A percentile compares a stretch with the other conserved stretches of the same genome.
Evolutionary conservation across 148 eudicot genomes (phyloP).

Genomic region (Fallopia convolvulus): DNA sequence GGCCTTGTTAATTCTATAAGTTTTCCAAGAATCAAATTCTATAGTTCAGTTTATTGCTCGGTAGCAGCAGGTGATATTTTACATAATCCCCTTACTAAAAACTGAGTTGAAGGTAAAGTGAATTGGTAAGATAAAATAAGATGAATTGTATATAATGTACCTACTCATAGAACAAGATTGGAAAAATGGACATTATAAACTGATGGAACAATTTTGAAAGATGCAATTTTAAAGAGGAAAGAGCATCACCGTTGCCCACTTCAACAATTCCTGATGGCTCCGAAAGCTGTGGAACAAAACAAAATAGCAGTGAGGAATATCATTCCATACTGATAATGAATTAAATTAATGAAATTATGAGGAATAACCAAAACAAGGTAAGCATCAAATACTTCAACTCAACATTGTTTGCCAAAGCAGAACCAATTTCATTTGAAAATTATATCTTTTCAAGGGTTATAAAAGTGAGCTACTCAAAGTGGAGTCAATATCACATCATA

Average conservation of each 20-base stretch:
- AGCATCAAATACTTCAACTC: not conserved
- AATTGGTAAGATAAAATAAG: not conserved
- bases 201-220: not conserved
- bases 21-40: not conserved
- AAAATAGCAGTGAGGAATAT: not conserved
- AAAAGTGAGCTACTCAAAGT: not conserved
- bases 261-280: conserved; percentile 93
- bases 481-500: not conserved
- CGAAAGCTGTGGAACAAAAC: conserved; percentile 57
- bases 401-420: not conserved
- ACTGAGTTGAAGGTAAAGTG: not conserved
- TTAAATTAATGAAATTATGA: not conserved
- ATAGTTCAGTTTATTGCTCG: not conserved
- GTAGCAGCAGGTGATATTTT: not conserved
- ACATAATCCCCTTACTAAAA: not conserved
- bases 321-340: not conserved
- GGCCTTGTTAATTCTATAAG: not conserved
- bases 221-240: not conserved
- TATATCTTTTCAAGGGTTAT: not conserved
- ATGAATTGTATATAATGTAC: too few species aligned
- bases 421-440: not conserved
- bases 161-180: not conserved
- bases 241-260: conserved; percentile 57
- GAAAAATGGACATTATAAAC: not conserved
- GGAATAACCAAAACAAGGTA: not conserved